phyloP scores from a whole-genome alignment of 306 rosid species.

The Rubus parviflorus region DNA sequence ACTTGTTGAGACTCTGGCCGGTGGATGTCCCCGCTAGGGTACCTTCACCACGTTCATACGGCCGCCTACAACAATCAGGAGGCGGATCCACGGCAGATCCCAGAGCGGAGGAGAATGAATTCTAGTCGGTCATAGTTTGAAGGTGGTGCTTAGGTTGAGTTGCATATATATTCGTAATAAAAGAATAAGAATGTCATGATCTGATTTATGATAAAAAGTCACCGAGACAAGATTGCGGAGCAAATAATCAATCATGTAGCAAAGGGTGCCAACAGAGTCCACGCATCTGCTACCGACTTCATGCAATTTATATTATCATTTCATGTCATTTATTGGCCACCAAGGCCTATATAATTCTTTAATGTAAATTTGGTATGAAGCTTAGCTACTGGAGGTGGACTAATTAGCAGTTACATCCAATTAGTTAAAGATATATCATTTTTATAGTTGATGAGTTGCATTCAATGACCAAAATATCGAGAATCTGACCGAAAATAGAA shows the following conservation, averaged over 20 bases:
- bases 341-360: background rate
- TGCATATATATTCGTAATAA: no score
- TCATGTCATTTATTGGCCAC: background rate
- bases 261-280: background rate
- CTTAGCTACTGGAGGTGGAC: background rate
- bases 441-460: background rate
- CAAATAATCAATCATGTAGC: background rate
- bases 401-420: background rate
- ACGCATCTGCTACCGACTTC: background rate
- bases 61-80: no score
- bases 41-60: no score
- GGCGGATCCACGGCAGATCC: no score
- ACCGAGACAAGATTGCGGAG: background rate
- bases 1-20: no score
- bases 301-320: background rate
- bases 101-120: no score
- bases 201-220: background rate
- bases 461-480: no score
- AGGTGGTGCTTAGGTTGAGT: no score
- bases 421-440: background rate
- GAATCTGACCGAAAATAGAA: no score
- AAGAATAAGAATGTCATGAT: no score
- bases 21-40: no score
- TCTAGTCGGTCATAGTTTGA: no score
- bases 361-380: background rate